Conservation (phyloP, 2,329 filamentous ascomycete genomes). For the Sporothrix brasiliensis region DNA sequence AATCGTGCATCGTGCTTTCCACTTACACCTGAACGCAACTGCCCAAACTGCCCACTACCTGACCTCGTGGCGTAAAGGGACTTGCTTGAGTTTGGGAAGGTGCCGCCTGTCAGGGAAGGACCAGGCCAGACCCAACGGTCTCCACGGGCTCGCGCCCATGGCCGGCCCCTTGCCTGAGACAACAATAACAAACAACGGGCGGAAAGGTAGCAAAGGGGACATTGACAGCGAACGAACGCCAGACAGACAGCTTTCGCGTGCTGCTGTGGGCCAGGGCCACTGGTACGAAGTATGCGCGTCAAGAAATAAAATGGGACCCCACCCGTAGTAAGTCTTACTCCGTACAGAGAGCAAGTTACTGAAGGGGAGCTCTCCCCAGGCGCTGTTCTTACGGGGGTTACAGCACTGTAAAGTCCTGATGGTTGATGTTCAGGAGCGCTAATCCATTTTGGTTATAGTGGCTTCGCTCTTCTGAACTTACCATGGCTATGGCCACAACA, state of each 20-base stretch:
- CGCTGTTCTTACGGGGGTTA: neutral
- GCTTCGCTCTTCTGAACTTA: slow-evolving; percentile 9
- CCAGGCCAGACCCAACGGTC: slow-evolving; percentile 18
- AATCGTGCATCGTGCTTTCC: neutral
- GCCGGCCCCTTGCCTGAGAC: slow-evolving; percentile 22
- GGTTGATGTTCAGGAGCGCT: slow-evolving; percentile 13
- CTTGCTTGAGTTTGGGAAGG: neutral
- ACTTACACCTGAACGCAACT: neutral
- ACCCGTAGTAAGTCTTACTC: neutral
- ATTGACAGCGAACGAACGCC: slow-evolving; percentile 12
- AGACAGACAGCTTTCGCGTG: slow-evolving; percentile 21
- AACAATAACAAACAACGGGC: slow-evolving; percentile 21
- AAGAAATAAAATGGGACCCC: slow-evolving; percentile 17
- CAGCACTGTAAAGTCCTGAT: too few relatives aligned
- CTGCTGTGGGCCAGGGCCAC: slow-evolving; percentile 23
- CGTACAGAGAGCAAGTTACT: neutral
- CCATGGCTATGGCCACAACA: slow-evolving; percentile 7
- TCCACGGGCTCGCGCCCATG: slow-evolving; percentile 1
- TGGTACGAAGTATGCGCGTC: slow-evolving; percentile 22
- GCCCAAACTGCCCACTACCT: slow-evolving; percentile 6
- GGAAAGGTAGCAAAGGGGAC: neutral
- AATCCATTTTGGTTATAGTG: slow-evolving; percentile 5
- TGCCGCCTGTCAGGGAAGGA: neutral
- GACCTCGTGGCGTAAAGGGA: slow-evolving; percentile 9
- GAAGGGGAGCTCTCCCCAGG: neutral